Conservation (phyloP, 441 rosid genomes). For the Erodium texanum region DNA sequence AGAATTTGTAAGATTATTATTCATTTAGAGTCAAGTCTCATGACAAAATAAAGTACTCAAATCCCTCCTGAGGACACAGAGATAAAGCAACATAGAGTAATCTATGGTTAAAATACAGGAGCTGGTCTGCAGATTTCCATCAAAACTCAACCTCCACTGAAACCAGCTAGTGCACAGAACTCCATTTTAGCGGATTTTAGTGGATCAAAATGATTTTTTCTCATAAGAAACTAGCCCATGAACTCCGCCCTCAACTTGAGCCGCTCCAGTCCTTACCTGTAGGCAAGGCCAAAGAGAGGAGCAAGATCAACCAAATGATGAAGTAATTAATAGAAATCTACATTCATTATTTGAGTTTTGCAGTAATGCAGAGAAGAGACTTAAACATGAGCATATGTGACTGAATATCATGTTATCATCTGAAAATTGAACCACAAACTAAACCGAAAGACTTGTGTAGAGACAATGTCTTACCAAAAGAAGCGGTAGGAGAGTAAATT, state of each 20-base stretch:
- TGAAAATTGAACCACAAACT: not conserved
- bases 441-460: not conserved
- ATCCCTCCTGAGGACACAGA: not conserved
- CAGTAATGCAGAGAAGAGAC: not conserved
- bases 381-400: not conserved
- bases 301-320: not conserved
- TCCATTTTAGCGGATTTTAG: not conserved
- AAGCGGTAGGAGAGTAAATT: not conserved
- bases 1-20: not conserved
- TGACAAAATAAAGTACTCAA: not conserved
- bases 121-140: not conserved
- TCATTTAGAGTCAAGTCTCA: not conserved
- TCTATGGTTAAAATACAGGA: not conserved
- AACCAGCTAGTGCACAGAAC: not conserved
- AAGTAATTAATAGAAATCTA: too few species aligned
- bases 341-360: not conserved
- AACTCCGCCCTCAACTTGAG: slow-evolving; percentile 74
- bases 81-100: not conserved
- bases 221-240: slow-evolving; percentile 65
- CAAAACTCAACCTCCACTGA: not conserved
- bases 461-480: not conserved
- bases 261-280: slow-evolving; percentile 48
- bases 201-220: slow-evolving; percentile 32
- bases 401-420: not conserved
- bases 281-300: not conserved